phyloP scores from a whole-genome alignment of 352 stramenopile genomes.

The Phytophthora cajani region DNA sequence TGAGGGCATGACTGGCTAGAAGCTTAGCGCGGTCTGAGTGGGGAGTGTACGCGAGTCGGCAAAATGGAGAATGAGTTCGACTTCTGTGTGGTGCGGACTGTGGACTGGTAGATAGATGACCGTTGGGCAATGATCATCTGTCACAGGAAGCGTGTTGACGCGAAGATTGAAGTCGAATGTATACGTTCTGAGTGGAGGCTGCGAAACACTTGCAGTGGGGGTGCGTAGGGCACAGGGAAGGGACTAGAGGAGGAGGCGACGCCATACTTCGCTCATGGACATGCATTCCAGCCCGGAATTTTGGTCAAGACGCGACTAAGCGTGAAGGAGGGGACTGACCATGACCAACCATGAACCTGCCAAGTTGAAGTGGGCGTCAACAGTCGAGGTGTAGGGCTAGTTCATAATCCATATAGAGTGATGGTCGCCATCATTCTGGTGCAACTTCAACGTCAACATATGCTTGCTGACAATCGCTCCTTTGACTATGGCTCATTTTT shows the following conservation, averaged over 20 bases:
- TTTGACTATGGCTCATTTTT: too few relatives aligned
- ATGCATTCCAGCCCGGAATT: not conserved
- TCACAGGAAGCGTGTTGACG: constrained; percentile 1
- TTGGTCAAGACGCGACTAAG: too few relatives aligned
- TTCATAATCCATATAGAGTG: not conserved
- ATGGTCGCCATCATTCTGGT: constrained; percentile 3
- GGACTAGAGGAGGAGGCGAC: too few relatives aligned
- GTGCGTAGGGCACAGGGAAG: too few relatives aligned
- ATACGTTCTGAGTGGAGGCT: not conserved
- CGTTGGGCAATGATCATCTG: constrained; percentile 11
- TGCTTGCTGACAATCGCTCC: not conserved
- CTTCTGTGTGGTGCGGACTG: too few relatives aligned
- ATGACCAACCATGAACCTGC: not conserved
- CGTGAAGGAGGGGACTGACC: not conserved
- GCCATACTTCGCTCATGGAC: not conserved
- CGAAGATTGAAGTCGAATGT: constrained; percentile 1
- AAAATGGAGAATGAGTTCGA: constrained; percentile 1
- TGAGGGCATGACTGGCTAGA: not conserved
- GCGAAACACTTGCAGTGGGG: too few relatives aligned
- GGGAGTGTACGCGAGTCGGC: not conserved
- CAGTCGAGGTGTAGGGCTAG: not conserved
- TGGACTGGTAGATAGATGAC: not conserved
- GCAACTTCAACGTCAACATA: not conserved
- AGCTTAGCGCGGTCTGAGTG: not conserved
- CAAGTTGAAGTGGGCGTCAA: constrained; percentile 12